These are phyloP conservation scores for Phaeodactylum tricornutum DNA, from an alignment of 108 stramenopile species.

Conservation along the genomic window DNA sequence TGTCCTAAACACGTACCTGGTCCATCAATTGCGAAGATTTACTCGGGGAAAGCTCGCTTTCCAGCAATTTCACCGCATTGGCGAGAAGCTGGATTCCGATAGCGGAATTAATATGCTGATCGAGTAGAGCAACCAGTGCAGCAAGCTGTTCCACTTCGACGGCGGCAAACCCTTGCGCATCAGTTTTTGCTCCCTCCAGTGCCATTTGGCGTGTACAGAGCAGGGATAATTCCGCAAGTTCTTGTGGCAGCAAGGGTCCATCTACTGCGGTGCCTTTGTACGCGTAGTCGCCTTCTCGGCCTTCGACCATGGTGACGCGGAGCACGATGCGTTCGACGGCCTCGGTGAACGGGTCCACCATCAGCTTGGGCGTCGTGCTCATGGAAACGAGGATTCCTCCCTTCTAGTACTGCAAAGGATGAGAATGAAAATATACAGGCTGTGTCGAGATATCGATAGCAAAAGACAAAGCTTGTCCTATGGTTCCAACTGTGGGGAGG, in stretches of 20 bases:
- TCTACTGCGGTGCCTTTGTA: constrained; percentile 1
- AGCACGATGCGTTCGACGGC: constrained; percentile 23
- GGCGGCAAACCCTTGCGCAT: constrained; percentile 18
- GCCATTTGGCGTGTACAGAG: constrained; percentile 12
- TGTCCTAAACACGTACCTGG: constrained; percentile 4
- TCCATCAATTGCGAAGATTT: not conserved
- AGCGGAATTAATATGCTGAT: constrained; percentile 29
- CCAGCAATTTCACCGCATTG: constrained; percentile 14
- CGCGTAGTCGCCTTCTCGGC: constrained; percentile 9
- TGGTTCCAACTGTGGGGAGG: no score
- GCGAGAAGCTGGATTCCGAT: constrained; percentile 30
- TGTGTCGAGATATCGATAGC: no score
- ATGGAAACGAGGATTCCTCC: no score
- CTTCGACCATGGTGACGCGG: constrained; percentile 19
- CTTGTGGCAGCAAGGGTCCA: constrained; percentile 43
- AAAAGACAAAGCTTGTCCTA: no score
- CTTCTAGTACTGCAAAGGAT: no score
- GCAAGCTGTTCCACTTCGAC: constrained; percentile 31
- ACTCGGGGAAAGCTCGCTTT: not conserved
- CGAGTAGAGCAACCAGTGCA: constrained; percentile 25
- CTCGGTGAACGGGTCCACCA: constrained; percentile 11
- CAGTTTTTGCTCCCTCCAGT: no score
- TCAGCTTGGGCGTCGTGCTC: no score
- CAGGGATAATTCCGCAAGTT: constrained; percentile 32
- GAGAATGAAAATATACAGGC: no score